These are phyloP conservation scores for Micractinium conductrix DNA, from an alignment of 139 green algal genomes.

Conservation along the genomic window DNA sequence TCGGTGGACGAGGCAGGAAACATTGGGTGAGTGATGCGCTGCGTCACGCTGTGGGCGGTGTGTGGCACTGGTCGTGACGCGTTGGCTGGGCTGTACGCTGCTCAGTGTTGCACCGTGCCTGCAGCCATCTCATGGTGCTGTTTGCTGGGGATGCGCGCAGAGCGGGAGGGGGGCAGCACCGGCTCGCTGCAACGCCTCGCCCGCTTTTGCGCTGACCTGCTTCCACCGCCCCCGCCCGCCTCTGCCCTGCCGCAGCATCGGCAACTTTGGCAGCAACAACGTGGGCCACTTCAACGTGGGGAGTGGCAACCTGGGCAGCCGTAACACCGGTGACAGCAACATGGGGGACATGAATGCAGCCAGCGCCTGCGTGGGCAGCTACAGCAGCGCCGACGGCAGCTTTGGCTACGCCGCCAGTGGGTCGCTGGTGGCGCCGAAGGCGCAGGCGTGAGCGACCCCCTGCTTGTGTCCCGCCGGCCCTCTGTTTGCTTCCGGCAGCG, in stretches of 20 bases:
- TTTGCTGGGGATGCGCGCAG: not conserved
- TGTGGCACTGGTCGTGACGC: too few relatives aligned
- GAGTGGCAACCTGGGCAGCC: conserved; percentile 20
- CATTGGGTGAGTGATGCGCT: not conserved
- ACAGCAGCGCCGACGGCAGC: not conserved
- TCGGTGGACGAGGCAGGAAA: not conserved
- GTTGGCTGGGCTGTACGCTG: too few relatives aligned
- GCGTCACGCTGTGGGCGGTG: too few relatives aligned
- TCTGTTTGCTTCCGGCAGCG: too few relatives aligned
- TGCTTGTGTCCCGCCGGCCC: too few relatives aligned
- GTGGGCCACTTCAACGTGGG: conserved; percentile 24
- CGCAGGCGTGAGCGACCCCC: not conserved
- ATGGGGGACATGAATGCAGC: conserved; percentile 11
- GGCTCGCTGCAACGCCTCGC: not conserved
- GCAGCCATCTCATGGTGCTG: not conserved
- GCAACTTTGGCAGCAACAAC: conserved; percentile 10
- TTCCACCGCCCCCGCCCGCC: too few relatives aligned
- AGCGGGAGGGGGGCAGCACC: not conserved
- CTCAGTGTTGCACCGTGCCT: not conserved
- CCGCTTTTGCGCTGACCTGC: not conserved
- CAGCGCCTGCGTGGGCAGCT: conserved; percentile 23
- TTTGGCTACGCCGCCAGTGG: conserved; percentile 16
- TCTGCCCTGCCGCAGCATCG: not conserved
- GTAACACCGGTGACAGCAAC: conserved; percentile 9
- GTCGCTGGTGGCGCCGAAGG: not conserved